phyloP scores from a whole-genome alignment of 225 moss, liverwort and hornwort genomes.

The Polytrichum commune region DNA sequence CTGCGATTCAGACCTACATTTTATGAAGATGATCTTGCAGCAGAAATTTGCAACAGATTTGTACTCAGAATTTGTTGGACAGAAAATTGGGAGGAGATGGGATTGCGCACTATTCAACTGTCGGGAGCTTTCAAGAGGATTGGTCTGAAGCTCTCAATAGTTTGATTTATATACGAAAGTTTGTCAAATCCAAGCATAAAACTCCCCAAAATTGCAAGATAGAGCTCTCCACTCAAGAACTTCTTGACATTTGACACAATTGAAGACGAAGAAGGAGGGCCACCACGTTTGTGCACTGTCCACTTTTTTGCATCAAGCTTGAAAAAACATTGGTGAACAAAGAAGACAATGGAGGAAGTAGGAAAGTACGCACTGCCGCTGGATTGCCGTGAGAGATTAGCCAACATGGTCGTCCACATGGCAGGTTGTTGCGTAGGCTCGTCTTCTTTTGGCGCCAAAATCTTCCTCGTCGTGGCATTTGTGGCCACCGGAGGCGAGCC shows the following conservation, averaged over 20 bases:
- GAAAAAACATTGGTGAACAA: constrained; percentile 3
- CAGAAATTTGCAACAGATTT: not conserved
- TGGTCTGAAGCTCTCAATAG: not conserved
- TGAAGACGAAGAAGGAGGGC: not conserved
- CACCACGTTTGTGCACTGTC: not conserved
- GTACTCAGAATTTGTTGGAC: not conserved
- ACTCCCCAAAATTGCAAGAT: no score
- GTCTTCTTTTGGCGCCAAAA: constrained; percentile 6
- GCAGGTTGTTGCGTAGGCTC: constrained; percentile 12
- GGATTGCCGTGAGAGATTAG: constrained; percentile 27
- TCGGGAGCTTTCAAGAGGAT: not conserved
- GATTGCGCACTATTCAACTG: not conserved
- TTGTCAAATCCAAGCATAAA: no score
- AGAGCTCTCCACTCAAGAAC: not conserved
- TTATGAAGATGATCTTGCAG: not conserved
- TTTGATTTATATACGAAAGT: no score
- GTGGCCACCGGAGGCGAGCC: constrained; percentile 18
- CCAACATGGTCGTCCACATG: constrained; percentile 22
- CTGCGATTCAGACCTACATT: not conserved
- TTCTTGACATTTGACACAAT: not conserved
- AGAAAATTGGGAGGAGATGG: not conserved
- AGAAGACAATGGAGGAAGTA: not conserved
- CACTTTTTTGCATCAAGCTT: not conserved
- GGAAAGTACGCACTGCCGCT: constrained; percentile 27
- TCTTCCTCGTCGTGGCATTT: not conserved